These are phyloP conservation scores for Fusarium pseudocircinatum DNA, from an alignment of 2,329 filamentous ascomycete species.

Conservation along the genomic window DNA sequence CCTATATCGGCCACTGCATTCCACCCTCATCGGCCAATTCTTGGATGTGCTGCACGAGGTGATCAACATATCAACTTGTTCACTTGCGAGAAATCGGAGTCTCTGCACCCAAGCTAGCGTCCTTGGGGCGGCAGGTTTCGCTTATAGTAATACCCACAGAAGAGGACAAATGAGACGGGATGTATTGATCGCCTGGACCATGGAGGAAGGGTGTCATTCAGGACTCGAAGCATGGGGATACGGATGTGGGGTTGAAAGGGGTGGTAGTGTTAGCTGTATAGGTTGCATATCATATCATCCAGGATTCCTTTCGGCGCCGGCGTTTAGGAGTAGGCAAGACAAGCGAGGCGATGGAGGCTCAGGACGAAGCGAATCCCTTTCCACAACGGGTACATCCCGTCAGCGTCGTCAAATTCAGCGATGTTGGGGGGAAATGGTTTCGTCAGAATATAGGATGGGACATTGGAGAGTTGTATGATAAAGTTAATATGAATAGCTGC, in stretches of 20 bases:
- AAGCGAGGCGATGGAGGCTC: slow-evolving; percentile 31
- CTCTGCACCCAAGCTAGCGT: slow-evolving; percentile 44
- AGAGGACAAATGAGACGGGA: not conserved
- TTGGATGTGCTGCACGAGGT: slow-evolving; percentile 86
- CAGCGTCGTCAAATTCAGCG: not conserved
- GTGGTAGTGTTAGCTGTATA: slow-evolving; percentile 27
- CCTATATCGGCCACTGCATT: slow-evolving; percentile 92
- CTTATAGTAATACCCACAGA: slow-evolving; percentile 16
- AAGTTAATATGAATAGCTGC: slow-evolving; percentile 24
- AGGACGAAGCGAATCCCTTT: slow-evolving; percentile 11
- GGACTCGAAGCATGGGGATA: not conserved
- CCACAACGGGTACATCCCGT: slow-evolving; percentile 20
- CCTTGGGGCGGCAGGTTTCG: slow-evolving; percentile 32
- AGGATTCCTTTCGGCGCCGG: slow-evolving; percentile 34
- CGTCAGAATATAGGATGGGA: slow-evolving; percentile 16
- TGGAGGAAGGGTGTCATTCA: not conserved
- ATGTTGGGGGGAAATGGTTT: not conserved
- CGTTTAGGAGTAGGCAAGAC: slow-evolving; percentile 34
- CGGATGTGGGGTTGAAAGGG: slow-evolving; percentile 19
- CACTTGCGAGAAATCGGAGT: slow-evolving; percentile 67
- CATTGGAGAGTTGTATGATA: slow-evolving; percentile 27
- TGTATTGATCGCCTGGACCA: slow-evolving; percentile 9
- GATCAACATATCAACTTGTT: slow-evolving; percentile 94
- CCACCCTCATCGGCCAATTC: slow-evolving; percentile 92
- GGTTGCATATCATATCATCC: slow-evolving; percentile 41